Conservation (phyloP, 1,284 basidiomycete species). For the Rhodotorula glutinis region DNA sequence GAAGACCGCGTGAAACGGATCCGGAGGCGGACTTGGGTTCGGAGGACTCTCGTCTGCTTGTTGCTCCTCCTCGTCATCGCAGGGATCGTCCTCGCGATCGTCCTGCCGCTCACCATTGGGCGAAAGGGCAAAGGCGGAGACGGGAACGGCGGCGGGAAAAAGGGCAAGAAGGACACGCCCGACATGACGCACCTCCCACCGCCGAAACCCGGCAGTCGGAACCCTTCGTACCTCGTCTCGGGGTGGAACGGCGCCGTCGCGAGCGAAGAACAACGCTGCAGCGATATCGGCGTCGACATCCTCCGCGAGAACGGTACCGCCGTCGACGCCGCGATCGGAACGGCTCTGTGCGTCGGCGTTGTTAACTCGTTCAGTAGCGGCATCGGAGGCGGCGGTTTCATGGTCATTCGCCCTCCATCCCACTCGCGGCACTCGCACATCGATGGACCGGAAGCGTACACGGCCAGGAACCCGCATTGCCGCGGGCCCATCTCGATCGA, state of each 20-base stretch:
- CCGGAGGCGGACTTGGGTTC: slow-evolving; percentile 1
- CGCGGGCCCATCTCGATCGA: slow-evolving; percentile 60
- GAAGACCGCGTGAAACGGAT: background rate
- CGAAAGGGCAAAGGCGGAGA: background rate
- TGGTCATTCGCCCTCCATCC: slow-evolving; percentile 73
- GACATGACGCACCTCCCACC: slow-evolving; percentile 41
- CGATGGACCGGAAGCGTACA: slow-evolving; percentile 34
- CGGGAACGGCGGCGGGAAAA: background rate
- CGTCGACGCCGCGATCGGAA: slow-evolving; percentile 78
- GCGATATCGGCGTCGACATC: slow-evolving; percentile 68
- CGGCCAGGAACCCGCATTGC: slow-evolving; percentile 56
- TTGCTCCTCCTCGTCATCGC: slow-evolving; percentile 19
- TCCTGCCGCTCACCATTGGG: slow-evolving; percentile 24
- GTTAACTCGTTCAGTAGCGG: slow-evolving; percentile 82
- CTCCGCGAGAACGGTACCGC: slow-evolving; percentile 75
- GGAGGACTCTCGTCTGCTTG: background rate
- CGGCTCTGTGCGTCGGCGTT: slow-evolving; percentile 77
- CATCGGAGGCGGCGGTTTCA: slow-evolving; percentile 66
- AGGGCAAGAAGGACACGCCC: slow-evolving; percentile 21
- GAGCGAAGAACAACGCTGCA: slow-evolving; percentile 77
- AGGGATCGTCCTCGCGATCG: slow-evolving; percentile 26
- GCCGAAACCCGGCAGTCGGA: slow-evolving; percentile 49
- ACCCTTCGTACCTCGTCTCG: slow-evolving; percentile 69
- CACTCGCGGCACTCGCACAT: background rate
- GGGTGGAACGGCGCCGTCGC: slow-evolving; percentile 79